Conservation (phyloP, 1,139 yeast genomes). For the Diutina rugosa region DNA sequence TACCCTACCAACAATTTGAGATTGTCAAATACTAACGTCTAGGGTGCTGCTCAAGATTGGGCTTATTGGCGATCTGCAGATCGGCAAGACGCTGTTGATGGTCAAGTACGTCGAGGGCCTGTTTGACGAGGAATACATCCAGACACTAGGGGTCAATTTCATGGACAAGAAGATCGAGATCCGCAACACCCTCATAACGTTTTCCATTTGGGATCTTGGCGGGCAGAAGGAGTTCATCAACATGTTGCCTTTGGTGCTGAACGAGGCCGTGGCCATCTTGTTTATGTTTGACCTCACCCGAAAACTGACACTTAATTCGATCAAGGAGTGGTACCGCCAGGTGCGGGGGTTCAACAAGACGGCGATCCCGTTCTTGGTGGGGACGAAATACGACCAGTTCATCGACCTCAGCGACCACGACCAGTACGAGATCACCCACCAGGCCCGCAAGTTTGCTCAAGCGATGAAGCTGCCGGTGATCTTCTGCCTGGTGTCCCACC, state of each 20-base stretch:
- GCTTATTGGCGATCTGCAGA: constrained; percentile 90
- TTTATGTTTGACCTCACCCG: constrained; percentile 90
- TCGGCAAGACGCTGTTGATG: constrained; percentile 97
- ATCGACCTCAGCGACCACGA: constrained; percentile 69
- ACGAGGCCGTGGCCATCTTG: constrained; percentile 86
- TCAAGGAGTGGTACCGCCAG: constrained; percentile 92
- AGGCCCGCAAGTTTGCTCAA: constrained; percentile 75
- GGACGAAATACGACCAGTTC: constrained; percentile 88
- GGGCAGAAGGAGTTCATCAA: constrained; percentile 94
- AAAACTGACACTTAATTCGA: constrained; percentile 71
- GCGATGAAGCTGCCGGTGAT: constrained; percentile 89
- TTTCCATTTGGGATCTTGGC: constrained; percentile 93
- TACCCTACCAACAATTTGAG: not conserved
- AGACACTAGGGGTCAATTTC: constrained; percentile 89
- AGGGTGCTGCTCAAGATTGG: constrained; percentile 80
- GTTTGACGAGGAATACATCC: constrained; percentile 86
- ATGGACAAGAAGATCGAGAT: constrained; percentile 85
- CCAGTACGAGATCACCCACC: constrained; percentile 75
- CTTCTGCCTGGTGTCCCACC: constrained; percentile 86
- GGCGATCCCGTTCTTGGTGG: constrained; percentile 86
- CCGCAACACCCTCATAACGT: constrained; percentile 80
- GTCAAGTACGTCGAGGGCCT: constrained; percentile 93
- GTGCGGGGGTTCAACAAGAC: constrained; percentile 85
- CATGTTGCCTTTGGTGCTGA: constrained; percentile 89
- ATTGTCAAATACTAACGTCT: not conserved